A percentile compares a stretch with the other conserved stretches of the same genome.
phyloP scores from a whole-genome alignment of 768 basidiomycete genomes.

The Trametes coccinea region DNA sequence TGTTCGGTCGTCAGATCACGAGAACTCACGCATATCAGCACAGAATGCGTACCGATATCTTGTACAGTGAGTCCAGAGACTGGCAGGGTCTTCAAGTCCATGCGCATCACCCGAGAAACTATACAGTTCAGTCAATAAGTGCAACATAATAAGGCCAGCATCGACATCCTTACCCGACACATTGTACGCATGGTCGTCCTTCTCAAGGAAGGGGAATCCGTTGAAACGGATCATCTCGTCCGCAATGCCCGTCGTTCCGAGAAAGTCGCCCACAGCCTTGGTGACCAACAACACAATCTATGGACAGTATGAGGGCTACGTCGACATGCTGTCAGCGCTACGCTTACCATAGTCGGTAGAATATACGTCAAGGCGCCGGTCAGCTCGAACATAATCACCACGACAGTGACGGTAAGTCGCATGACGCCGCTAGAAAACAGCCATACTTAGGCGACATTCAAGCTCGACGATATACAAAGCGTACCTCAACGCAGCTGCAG shows the following conservation, averaged over 20 bases:
- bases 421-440: constrained; percentile 75
- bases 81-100: constrained; percentile 69
- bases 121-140: not conserved
- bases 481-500: constrained; percentile 91
- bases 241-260: constrained; percentile 92
- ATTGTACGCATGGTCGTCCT: constrained; percentile 90
- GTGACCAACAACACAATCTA: constrained; percentile 96
- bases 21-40: no score
- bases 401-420: constrained; percentile 95
- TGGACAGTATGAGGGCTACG: not conserved
- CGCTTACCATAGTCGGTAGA: constrained; percentile 87
- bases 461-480: constrained; percentile 16
- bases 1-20: constrained; percentile 28
- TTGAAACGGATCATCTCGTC: constrained; percentile 98
- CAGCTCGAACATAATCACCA: constrained; percentile 99
- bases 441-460: not conserved
- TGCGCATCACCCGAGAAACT: constrained; percentile 92
- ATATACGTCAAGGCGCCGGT: constrained; percentile 98
- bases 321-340: constrained; percentile 22
- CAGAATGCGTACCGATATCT: constrained; percentile 64
- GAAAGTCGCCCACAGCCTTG: constrained; percentile 93
- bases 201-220: constrained; percentile 95
- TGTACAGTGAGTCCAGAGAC: constrained; percentile 74
- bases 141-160: not conserved
- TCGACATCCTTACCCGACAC: constrained; percentile 66